Evolutionary conservation across 2,329 filamentous ascomycete species (phyloP), one percentile per base, ranked within the genome.

Genomic region (Endoconidiophora polonica): DNA sequence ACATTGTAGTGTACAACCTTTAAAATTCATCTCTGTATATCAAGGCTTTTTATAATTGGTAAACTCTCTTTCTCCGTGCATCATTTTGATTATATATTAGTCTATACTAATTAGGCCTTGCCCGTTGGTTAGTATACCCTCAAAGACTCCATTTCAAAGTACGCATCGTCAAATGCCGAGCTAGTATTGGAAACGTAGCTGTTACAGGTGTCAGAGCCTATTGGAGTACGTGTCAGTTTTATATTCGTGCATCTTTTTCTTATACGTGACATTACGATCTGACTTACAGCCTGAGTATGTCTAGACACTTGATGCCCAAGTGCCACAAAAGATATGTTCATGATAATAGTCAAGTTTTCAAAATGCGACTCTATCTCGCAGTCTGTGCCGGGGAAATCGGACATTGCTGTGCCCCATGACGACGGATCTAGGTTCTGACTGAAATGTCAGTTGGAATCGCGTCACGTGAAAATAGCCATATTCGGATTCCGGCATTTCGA

Each of bases 291-390:
- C 69, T 18, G 72, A 73, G 10, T 61, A 56, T 2, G 63, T 61
- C 56, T 69, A 76, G 33, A 64, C 61, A 2, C 62, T 64, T 43
- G 71, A 70, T 3, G 71, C 72, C 55, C 74, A 66, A 39, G 71
- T 61, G 0, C 79, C 79, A 55, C 79, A 83, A 5, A 83, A 62
- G 59, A 79, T 74, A 82, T 81, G 57, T 83, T 81, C 40, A 70
- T 70, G 55, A 82, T 70, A 56, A 83, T 81, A 55, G 74, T 78
- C 59, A 79, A 72, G 57, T 82, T 83, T 49, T 62, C 66, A 60
- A 83, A 82, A 57, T 81, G 76, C 3, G 63, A 65, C 4, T 62
- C 60, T 46, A 82, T 74, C 52, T 77, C 64, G 62, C 79, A 83
- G 43, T 72, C 61, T 0, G 78, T 82, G 56, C 65, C 69, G 12